A percentile compares a stretch with the other conserved stretches of the same genome.
phyloP scores from a whole-genome alignment of 2,329 filamentous ascomycete species.

The Colletotrichum sp. region DNA sequence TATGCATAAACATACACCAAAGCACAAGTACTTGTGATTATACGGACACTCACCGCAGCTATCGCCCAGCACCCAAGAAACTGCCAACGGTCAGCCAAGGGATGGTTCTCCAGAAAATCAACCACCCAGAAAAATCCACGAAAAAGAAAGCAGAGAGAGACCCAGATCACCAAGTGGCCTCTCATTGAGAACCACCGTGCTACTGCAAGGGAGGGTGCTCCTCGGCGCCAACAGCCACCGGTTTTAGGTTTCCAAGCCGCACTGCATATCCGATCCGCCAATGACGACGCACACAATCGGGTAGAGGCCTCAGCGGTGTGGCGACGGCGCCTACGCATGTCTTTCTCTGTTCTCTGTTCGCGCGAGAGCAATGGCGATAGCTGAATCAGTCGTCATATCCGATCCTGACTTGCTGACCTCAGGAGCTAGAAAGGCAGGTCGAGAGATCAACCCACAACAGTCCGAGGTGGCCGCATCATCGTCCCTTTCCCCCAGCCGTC shows the following conservation, averaged over 20 bases:
- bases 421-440: neutral
- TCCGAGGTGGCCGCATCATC: neutral
- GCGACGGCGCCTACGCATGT: neutral
- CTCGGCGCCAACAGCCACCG: constrained; percentile 1
- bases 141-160: neutral
- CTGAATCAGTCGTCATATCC: neutral
- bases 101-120: neutral
- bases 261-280: neutral
- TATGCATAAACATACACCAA: neutral
- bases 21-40: neutral
- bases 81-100: neutral
- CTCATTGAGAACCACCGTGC: neutral
- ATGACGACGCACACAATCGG: neutral
- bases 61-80: neutral
- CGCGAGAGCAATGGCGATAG: rapidly evolving
- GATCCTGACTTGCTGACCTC: neutral
- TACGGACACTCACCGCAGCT: neutral
- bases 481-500: neutral
- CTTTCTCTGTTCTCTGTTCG: too few relatives aligned
- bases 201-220: neutral
- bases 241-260: constrained; percentile 6
- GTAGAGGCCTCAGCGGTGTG: neutral
- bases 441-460: neutral
- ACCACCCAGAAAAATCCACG: neutral
- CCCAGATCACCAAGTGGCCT: neutral